A percentile compares a stretch with the other conserved stretches of the same genome.
Conservation (phyloP, 805 yeast genomes). For the Starmerella stigmatis region DNA sequence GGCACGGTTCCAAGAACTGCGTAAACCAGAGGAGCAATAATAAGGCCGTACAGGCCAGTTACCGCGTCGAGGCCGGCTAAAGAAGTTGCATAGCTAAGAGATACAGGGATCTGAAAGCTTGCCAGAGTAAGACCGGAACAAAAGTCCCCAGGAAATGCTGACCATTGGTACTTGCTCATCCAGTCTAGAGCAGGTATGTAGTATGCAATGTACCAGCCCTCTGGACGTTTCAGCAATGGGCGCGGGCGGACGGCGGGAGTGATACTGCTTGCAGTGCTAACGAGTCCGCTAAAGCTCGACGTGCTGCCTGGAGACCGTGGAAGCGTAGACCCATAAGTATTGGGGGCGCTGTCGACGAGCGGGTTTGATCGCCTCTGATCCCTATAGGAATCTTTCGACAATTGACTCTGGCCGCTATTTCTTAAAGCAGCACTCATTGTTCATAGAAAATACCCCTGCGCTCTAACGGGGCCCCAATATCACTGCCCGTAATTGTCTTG, state of each 20-base stretch:
- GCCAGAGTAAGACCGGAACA: slow-evolving; percentile 82
- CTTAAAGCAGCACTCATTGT: too few species aligned
- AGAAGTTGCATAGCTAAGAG: slow-evolving; percentile 73
- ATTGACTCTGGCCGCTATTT: too few species aligned
- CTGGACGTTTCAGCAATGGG: not conserved
- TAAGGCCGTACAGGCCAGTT: slow-evolving; percentile 66
- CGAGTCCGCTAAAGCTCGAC: not conserved
- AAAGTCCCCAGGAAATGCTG: slow-evolving; percentile 46
- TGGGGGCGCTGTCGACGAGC: not conserved
- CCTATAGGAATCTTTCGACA: not conserved
- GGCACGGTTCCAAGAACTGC: slow-evolving; percentile 77
- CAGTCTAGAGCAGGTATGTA: slow-evolving; percentile 49
- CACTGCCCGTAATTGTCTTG: too few species aligned
- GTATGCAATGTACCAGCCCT: slow-evolving; percentile 35
- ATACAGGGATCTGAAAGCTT: slow-evolving; percentile 81
- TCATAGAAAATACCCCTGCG: too few species aligned
- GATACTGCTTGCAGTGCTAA: not conserved
- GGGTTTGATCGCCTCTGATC: not conserved
- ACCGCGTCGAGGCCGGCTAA: slow-evolving; percentile 75
- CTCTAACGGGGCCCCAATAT: too few species aligned
- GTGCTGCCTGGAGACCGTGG: not conserved
- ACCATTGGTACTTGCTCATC: slow-evolving; percentile 37
- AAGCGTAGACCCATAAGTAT: not conserved
- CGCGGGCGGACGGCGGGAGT: not conserved
- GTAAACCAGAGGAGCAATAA: slow-evolving; percentile 69